These are phyloP conservation scores for Yarrowia sp. DNA, from an alignment of 805 yeast species.

Conservation along the genomic window DNA sequence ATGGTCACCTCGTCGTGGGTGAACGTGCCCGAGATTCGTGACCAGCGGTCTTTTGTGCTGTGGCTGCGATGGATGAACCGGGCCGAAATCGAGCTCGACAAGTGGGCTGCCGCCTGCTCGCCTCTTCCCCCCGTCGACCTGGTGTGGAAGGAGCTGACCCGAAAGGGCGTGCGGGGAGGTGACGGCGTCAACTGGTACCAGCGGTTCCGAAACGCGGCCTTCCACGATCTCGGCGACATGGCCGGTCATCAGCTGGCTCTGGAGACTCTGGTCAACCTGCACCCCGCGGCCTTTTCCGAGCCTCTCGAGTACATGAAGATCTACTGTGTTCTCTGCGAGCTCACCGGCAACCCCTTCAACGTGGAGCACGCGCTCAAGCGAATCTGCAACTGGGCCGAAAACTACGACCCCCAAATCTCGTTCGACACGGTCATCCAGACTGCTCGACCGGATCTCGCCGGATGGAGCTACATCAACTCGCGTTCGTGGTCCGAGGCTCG, in stretches of 20 bases:
- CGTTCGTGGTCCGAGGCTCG: conserved; percentile 24
- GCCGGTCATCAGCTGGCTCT: conserved; percentile 22
- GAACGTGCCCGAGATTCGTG: conserved; percentile 16
- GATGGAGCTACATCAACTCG: conserved; percentile 24
- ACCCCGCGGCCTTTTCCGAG: conserved; percentile 21
- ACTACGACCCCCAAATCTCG: conserved; percentile 22
- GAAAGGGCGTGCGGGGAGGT: conserved; percentile 22
- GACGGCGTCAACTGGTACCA: conserved; percentile 25
- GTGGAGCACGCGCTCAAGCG: conserved; percentile 22
- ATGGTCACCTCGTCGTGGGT: conserved; percentile 22
- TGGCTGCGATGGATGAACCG: conserved; percentile 27
- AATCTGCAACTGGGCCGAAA: conserved; percentile 26
- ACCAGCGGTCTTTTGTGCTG: conserved; percentile 19
- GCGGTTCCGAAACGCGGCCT: conserved; percentile 18
- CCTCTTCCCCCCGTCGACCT: conserved; percentile 21
- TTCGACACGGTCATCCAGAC: conserved; percentile 17
- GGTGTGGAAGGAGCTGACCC: conserved; percentile 15
- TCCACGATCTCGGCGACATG: conserved; percentile 22
- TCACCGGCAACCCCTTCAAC: conserved; percentile 26
- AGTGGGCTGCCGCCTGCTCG: conserved; percentile 19
- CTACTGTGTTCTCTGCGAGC: conserved; percentile 21
- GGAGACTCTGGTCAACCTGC: conserved; percentile 18
- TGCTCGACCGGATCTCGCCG: conserved; percentile 14
- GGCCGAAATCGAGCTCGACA: conserved; percentile 18
- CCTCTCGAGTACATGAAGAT: conserved; percentile 16